Percentiles rank a stretch among this genome's conserved stretches.
Conservation (phyloP, 1,284 basidiomycete species). For the Microstroma glucosiphilum region DNA sequence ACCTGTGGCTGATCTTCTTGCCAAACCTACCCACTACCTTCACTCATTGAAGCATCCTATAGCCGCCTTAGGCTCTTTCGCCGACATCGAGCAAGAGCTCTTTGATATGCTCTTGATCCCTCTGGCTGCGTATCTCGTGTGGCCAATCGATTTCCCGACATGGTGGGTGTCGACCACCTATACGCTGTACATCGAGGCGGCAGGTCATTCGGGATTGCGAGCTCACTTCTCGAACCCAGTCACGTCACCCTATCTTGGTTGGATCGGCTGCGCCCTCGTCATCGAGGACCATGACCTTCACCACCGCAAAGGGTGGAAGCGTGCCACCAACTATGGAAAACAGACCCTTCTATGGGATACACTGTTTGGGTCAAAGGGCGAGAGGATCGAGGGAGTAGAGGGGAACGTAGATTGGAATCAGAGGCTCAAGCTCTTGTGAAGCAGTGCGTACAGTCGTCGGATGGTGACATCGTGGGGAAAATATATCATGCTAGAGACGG, state of each 20-base stretch:
- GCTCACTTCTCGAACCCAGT: conserved; percentile 32
- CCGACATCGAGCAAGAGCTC: conserved; percentile 37
- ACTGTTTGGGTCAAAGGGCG: conserved; percentile 39
- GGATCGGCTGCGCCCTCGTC: conserved; percentile 32
- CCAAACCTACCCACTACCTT: conserved; percentile 33
- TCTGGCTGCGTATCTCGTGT: conserved; percentile 26
- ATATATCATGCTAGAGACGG: too few species aligned
- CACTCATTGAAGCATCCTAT: conserved; percentile 27
- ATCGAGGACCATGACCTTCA: conserved; percentile 50
- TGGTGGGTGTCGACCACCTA: conserved; percentile 23
- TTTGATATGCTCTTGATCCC: conserved; percentile 39
- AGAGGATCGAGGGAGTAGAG: conserved; percentile 28
- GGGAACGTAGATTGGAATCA: conserved; percentile 24
- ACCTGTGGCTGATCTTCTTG: not conserved
- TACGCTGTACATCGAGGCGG: conserved; percentile 36
- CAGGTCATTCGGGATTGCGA: conserved; percentile 41
- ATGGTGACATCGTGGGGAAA: too few species aligned
- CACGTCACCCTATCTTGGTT: conserved; percentile 18
- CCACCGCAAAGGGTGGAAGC: conserved; percentile 43
- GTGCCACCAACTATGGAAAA: conserved; percentile 42
- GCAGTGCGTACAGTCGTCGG: not conserved
- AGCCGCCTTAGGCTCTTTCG: conserved; percentile 29
- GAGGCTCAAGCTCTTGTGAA: too few species aligned
- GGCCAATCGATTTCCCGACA: conserved; percentile 27
- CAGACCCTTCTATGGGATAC: conserved; percentile 45